A percentile compares a stretch with the other conserved stretches of the same genome.
phyloP scores from a whole-genome alignment of 352 stramenopile genomes.

The Phytopythium kandeliae region DNA sequence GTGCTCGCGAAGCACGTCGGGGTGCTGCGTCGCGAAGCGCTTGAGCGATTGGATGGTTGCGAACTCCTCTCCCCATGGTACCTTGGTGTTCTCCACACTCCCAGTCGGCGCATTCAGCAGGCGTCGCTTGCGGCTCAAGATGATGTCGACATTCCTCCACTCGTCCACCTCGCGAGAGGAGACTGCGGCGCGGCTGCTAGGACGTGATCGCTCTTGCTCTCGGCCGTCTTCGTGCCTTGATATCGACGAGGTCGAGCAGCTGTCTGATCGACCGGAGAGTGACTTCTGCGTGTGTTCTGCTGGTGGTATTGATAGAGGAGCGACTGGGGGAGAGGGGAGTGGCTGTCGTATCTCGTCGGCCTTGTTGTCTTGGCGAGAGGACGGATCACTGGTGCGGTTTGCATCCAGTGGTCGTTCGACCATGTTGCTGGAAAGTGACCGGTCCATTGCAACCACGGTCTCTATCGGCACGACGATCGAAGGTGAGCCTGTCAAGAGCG shows the following conservation, averaged over 20 bases:
- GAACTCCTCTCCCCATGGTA: conserved; percentile 60
- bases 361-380: not conserved
- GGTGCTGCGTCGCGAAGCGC: conserved; percentile 45
- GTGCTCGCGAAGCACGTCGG: conserved; percentile 43
- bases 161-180: conserved; percentile 45
- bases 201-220: not conserved
- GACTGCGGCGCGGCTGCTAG: not conserved
- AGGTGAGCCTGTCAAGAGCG: not conserved
- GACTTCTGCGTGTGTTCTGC: not conserved
- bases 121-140: conserved; percentile 45
- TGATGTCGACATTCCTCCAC: conserved; percentile 53
- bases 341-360: not conserved
- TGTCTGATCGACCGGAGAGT: not conserved
- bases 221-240: not conserved
- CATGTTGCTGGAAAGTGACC: not conserved
- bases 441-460: not conserved
- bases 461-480: conserved; percentile 1
- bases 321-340: not conserved
- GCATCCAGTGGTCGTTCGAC: not conserved
- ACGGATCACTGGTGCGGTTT: not conserved
- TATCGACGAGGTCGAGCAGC: not conserved
- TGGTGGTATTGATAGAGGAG: not conserved
- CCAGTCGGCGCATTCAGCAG: conserved; percentile 33
- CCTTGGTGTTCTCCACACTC: conserved; percentile 29
- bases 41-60: conserved; percentile 57